Conservation (phyloP, 2,329 filamentous ascomycete species). For the Stagonosporopsis chrysanthemi region DNA sequence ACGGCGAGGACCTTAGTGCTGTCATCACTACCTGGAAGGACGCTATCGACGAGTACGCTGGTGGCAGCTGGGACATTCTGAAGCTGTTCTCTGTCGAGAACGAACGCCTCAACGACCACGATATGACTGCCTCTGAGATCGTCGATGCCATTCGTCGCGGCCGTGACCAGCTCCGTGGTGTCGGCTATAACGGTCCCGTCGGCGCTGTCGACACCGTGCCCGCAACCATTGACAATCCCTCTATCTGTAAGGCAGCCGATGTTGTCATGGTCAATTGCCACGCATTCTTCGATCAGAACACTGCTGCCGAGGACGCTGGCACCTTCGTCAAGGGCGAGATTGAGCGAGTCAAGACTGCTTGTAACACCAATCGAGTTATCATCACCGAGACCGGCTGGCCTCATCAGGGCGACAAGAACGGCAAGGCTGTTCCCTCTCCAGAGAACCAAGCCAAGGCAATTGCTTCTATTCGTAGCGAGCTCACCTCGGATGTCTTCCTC, state of each 20-base stretch:
- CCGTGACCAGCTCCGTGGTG: slow-evolving; percentile 63
- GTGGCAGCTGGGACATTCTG: slow-evolving; percentile 71
- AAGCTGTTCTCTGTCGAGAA: slow-evolving; percentile 81
- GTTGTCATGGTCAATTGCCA: slow-evolving; percentile 84
- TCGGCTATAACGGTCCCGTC: slow-evolving; percentile 75
- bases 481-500: slow-evolving; percentile 68
- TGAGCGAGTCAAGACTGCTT: slow-evolving; percentile 56
- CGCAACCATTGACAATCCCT: slow-evolving; percentile 69
- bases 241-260: slow-evolving; percentile 76
- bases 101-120: slow-evolving; percentile 71
- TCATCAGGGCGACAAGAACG: slow-evolving; percentile 70
- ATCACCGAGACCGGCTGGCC: slow-evolving; percentile 91
- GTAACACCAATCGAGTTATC: slow-evolving; percentile 67
- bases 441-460: slow-evolving; percentile 73
- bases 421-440: slow-evolving; percentile 71
- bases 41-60: slow-evolving; percentile 55
- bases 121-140: slow-evolving; percentile 60
- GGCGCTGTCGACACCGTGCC: slow-evolving; percentile 83
- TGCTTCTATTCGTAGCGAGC: slow-evolving; percentile 67
- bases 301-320: slow-evolving; percentile 68
- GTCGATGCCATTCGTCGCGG: slow-evolving; percentile 65
- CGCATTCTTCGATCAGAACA: slow-evolving; percentile 78
- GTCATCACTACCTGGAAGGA: slow-evolving; percentile 69
- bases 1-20: slow-evolving; percentile 52
- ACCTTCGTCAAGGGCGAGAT: slow-evolving; percentile 68